Evolutionary conservation across 106 monocot species (phyloP).

Genomic region (Dendrobium chrysotoxum): DNA sequence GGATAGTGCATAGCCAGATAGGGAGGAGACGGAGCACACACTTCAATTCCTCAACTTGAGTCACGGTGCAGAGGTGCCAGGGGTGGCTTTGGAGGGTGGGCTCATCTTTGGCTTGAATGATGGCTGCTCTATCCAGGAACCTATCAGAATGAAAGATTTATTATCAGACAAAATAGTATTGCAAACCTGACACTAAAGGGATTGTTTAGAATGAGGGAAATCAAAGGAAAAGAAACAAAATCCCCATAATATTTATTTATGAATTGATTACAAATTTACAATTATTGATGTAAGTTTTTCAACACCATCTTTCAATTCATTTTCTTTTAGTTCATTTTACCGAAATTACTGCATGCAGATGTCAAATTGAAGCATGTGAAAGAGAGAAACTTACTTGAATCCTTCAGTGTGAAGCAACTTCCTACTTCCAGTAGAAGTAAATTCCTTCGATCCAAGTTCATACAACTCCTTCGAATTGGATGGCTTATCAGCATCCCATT

Average conservation of each 20-base stretch:
- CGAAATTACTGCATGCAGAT: too few species aligned
- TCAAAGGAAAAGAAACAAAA: too few species aligned
- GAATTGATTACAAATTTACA: too few species aligned
- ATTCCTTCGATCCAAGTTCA: conserved; percentile 25
- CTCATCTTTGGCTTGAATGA: background rate
- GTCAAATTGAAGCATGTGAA: too few species aligned
- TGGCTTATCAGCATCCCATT: conserved; percentile 20
- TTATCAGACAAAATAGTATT: background rate
- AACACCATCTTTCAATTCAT: background rate
- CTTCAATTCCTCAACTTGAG: conserved; percentile 32
- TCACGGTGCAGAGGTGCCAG: conserved; percentile 17
- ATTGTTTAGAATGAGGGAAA: too few species aligned
- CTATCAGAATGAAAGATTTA: background rate
- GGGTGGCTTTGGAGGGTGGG: background rate
- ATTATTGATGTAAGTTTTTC: background rate
- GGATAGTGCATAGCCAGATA: conserved; percentile 29
- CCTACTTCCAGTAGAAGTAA: background rate
- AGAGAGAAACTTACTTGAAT: conserved; percentile 13
- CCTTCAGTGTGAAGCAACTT: conserved; percentile 21
- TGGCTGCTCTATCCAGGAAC: conserved; percentile 20
- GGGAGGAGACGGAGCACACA: conserved; percentile 32
- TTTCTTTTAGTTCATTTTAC: too few species aligned
- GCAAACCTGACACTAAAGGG: too few species aligned
- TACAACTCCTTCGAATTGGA: conserved; percentile 17
- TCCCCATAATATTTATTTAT: too few species aligned